Base-by-base conservation (phyloP, 2,329 filamentous ascomycete species). In the Neoscytalidium dimidiatum region DNA sequence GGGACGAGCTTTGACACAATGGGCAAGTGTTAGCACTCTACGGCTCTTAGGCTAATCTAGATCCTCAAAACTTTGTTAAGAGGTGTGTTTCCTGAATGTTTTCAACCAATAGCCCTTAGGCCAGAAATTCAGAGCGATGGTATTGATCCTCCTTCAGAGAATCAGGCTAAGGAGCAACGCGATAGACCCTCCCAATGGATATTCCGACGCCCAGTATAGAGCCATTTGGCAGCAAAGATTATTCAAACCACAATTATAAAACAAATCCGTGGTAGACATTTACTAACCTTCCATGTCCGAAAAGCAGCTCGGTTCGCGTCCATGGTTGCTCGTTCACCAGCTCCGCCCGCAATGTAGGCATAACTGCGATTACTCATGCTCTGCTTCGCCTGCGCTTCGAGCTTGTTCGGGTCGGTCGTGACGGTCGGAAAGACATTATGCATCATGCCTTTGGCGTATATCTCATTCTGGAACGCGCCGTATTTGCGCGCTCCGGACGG, bases 301-400 rank as follows among this genome's bases (percentile, higher is more conserved):
- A 89, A 88, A 0, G 86, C 85, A 21, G 84, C 75, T 7, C 82
- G 80, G 69, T 88, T 88, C 48, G 85, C 84, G 58, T 85, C 83
- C 80, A 87, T 84, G 0, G 88, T 90, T 2, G 85, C 81, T 41
- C 83, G 80, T 69, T 88, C 86, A 2, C 87, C 86, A 0, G 87
- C 87, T 6, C 85, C 86, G n/a, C 87, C 86, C 17, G 82, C 79
- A 26, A 89, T 83, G 75, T 90, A 90, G 67, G 85, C 85, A 71
- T 84, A 89, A 7, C 82, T 78, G 11, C 81, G 79, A 1, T 76
- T 73, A 21, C 76, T 74, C 75, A 89, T 79, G 14, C 73, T 75
- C 62, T 81, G 75, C 60, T 78, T 78, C 2, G 87, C 87, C 69
- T 87, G 82, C 29, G 80, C 79, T 69, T 88, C 83, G 3, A 89